Percentiles rank a stretch among this genome's conserved stretches.
Evolutionary conservation across 1,139 yeast species (phyloP).

Genomic region (Candida glucosophila): DNA sequence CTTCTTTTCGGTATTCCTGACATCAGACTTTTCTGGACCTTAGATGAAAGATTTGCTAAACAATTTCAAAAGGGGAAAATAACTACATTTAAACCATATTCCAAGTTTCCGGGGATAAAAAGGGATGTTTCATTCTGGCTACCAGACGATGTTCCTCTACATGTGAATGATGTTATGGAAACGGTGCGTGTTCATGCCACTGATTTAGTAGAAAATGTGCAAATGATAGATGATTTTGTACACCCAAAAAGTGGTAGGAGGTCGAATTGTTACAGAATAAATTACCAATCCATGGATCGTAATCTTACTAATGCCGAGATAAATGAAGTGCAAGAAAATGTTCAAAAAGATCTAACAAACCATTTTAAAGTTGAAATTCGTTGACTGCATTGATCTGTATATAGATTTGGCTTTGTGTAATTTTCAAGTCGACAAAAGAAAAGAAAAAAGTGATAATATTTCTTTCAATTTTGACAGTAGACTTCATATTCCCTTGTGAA

Average conservation of each 20-base stretch:
- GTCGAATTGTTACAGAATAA: constrained; percentile 82
- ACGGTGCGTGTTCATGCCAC: constrained; percentile 78
- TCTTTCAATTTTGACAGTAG: no score
- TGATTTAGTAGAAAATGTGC: constrained; percentile 82
- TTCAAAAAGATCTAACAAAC: constrained; percentile 45
- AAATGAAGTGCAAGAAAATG: constrained; percentile 57
- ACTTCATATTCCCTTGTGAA: not conserved
- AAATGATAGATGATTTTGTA: constrained; percentile 67
- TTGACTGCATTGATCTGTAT: constrained; percentile 13
- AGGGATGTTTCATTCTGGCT: constrained; percentile 94
- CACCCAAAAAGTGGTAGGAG: constrained; percentile 75
- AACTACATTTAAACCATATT: constrained; percentile 74
- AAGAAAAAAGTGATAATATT: no score
- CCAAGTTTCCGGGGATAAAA: constrained; percentile 79
- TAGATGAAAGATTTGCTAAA: constrained; percentile 63
- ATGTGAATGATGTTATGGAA: constrained; percentile 91
- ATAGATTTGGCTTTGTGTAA: constrained; percentile 2
- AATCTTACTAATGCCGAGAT: constrained; percentile 77
- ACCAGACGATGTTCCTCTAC: constrained; percentile 41
- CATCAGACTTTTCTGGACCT: constrained; percentile 87
- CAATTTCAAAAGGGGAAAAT: constrained; percentile 68
- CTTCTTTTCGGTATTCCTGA: constrained; percentile 90
- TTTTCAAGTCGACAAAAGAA: not conserved
- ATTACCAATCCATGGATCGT: constrained; percentile 94
- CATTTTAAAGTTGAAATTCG: constrained; percentile 57